phyloP scores from a whole-genome alignment of 768 basidiomycete genomes.

The Macrolepiota albuminosa region DNA sequence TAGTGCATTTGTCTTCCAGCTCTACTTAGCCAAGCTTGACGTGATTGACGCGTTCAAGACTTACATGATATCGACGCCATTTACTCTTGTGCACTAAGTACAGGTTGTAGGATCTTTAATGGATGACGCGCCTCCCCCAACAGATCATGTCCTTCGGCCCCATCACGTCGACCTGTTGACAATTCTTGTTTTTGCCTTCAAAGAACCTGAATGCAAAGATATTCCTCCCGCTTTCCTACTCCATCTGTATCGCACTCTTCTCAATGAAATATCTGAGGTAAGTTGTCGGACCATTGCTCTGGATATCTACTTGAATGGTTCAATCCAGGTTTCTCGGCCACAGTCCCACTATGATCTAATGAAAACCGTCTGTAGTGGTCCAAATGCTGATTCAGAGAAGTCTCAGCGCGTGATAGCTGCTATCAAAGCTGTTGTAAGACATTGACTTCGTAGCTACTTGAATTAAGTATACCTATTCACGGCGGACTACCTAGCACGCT shows the following conservation, averaged over 20 bases:
- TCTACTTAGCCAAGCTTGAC: background rate
- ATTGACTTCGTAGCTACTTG: background rate
- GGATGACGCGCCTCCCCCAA: conserved; percentile 54
- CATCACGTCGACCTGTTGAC: conserved; percentile 72
- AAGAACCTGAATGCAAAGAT: conserved; percentile 47
- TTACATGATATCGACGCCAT: background rate
- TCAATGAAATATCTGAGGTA: conserved; percentile 71
- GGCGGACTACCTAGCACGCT: conserved; percentile 30
- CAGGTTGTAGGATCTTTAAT: conserved; percentile 16
- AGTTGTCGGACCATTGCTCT: conserved; percentile 3
- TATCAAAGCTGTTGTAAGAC: conserved; percentile 32
- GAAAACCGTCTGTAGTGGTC: conserved; percentile 37
- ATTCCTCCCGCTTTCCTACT: conserved; percentile 56
- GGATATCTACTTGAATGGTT: background rate
- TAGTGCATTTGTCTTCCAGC: background rate
- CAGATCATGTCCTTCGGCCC: conserved; percentile 64
- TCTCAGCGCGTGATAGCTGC: conserved; percentile 42
- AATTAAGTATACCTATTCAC: background rate
- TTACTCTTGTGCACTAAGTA: background rate
- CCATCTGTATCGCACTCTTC: conserved; percentile 59
- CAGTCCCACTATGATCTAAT: conserved; percentile 50
- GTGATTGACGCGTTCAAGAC: background rate
- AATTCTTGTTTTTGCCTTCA: conserved; percentile 58
- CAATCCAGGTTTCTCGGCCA: conserved; percentile 57
- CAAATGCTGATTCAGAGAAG: conserved; percentile 36